Evolutionary conservation across 2,329 filamentous ascomycete species (phyloP).

Genomic region (Teratosphaeriaceae sp.): DNA sequence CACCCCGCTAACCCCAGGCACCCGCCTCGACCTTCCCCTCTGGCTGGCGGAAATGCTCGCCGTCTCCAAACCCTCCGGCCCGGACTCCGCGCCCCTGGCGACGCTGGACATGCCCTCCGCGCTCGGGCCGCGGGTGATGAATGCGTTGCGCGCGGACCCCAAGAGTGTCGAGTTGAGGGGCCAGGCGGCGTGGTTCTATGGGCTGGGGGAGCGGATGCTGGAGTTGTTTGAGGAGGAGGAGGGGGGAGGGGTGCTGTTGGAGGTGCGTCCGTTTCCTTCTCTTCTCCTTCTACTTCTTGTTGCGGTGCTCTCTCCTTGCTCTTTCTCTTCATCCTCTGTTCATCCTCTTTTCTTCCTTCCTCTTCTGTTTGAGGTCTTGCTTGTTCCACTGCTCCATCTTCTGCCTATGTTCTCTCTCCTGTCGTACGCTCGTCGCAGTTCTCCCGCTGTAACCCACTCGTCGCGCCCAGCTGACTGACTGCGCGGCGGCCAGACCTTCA

Average conservation of each 20-base stretch:
- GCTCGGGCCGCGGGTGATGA: constrained; percentile 71
- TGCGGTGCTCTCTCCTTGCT: not conserved
- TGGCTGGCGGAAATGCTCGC: constrained; percentile 96
- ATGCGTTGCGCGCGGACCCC: constrained; percentile 85
- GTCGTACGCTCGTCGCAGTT: no score
- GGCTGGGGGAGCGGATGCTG: constrained; percentile 74
- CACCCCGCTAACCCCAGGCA: constrained; percentile 68
- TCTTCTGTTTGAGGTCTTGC: not conserved
- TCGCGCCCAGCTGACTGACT: not conserved
- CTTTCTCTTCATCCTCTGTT: not conserved
- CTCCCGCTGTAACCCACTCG: constrained; percentile 1
- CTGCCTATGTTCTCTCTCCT: constrained; percentile 29
- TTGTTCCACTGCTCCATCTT: not conserved
- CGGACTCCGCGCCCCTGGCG: constrained; percentile 51
- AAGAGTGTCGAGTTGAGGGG: constrained; percentile 77
- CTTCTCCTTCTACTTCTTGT: not conserved
- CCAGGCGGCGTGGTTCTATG: constrained; percentile 82
- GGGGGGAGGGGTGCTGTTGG: constrained; percentile 53
- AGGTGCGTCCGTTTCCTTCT: not conserved
- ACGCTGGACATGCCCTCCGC: constrained; percentile 75
- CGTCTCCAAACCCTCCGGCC: constrained; percentile 44
- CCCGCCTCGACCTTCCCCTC: constrained; percentile 74
- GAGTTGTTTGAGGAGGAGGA: constrained; percentile 91
- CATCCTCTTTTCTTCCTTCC: not conserved
- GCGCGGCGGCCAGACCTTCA: constrained; percentile 57